Conservation (phyloP, 495 filamentous ascomycete genomes). For the Zalerion maritima region DNA sequence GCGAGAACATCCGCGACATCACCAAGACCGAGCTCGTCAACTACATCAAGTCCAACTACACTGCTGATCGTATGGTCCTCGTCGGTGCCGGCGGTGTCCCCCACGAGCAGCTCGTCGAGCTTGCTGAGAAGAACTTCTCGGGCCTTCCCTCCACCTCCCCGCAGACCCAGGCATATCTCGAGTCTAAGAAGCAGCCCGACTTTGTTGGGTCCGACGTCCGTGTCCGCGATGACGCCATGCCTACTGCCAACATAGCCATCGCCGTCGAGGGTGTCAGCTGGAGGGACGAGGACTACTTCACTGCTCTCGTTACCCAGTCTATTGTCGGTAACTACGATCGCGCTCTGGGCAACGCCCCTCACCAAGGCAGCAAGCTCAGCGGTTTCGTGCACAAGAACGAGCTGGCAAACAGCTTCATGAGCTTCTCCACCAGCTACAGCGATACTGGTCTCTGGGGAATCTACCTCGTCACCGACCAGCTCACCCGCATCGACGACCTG, state of each 20-base stretch:
- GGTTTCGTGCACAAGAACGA: conserved; percentile 80
- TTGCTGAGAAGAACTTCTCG: conserved; percentile 93
- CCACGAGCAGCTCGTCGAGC: conserved; percentile 82
- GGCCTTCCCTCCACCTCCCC: conserved; percentile 54
- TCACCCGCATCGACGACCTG: conserved; percentile 79
- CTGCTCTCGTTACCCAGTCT: conserved; percentile 89
- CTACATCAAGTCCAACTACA: conserved; percentile 99
- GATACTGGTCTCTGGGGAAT: conserved; percentile 99
- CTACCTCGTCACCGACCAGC: conserved; percentile 88
- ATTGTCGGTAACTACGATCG: conserved; percentile 99
- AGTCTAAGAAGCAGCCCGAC: conserved; percentile 74
- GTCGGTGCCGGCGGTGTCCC: conserved; percentile 90
- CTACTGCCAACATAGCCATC: conserved; percentile 93
- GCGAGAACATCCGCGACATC: conserved; percentile 97
- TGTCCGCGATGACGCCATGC: conserved; percentile 89
- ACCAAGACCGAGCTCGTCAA: conserved; percentile 71
- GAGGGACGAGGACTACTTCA: conserved; percentile 98
- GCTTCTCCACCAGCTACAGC: conserved; percentile 98
- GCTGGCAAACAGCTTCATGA: conserved; percentile 99
- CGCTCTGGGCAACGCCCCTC: conserved; percentile 90
- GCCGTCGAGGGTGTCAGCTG: conserved; percentile 99
- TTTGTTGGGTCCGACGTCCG: conserved; percentile 94
- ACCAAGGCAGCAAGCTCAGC: conserved; percentile 96
- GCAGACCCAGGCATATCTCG: conserved; percentile 51
- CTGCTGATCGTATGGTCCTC: conserved; percentile 96